A percentile compares a stretch with the other conserved stretches of the same genome.
Evolutionary conservation across 1,284 basidiomycete genomes (phyloP).

Genomic region (Fomitopsis palustris): DNA sequence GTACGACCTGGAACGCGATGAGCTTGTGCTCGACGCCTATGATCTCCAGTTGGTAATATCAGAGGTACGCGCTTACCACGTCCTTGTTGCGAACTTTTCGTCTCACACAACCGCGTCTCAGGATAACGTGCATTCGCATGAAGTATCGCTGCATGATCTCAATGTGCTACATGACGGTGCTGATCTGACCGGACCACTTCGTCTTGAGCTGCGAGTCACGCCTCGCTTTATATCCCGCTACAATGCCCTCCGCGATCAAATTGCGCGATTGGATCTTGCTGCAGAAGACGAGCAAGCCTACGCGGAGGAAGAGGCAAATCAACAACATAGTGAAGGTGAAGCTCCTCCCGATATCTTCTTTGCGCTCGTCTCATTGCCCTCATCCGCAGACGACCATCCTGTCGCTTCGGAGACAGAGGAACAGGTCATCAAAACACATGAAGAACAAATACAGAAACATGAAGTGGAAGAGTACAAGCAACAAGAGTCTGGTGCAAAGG

Average conservation of each 20-base stretch:
- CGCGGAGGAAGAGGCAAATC: background rate
- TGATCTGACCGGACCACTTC: constrained; percentile 59
- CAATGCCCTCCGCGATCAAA: constrained; percentile 56
- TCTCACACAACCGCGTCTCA: constrained; percentile 23
- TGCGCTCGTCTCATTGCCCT: background rate
- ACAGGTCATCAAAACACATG: too few species aligned
- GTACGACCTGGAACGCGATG: constrained; percentile 48
- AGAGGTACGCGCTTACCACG: constrained; percentile 45
- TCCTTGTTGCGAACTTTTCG: background rate
- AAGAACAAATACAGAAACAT: background rate
- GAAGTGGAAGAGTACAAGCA: constrained; percentile 1
- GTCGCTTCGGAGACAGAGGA: background rate
- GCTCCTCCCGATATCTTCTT: background rate
- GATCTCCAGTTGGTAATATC: constrained; percentile 61
- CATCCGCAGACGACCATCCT: background rate
- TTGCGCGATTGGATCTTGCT: constrained; percentile 41
- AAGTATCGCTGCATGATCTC: constrained; percentile 70
- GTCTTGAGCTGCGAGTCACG: constrained; percentile 48
- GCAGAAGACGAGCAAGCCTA: constrained; percentile 19
- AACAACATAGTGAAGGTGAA: background rate
- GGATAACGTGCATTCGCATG: constrained; percentile 73
- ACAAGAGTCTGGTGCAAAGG: background rate
- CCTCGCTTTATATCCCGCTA: constrained; percentile 71
- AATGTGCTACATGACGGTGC: constrained; percentile 67
- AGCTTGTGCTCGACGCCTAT: constrained; percentile 64